Percentiles rank a stretch among this genome's conserved stretches.
phyloP scores from a whole-genome alignment of 2,329 filamentous ascomycete species.

The Beauveria pseudobassiana region DNA sequence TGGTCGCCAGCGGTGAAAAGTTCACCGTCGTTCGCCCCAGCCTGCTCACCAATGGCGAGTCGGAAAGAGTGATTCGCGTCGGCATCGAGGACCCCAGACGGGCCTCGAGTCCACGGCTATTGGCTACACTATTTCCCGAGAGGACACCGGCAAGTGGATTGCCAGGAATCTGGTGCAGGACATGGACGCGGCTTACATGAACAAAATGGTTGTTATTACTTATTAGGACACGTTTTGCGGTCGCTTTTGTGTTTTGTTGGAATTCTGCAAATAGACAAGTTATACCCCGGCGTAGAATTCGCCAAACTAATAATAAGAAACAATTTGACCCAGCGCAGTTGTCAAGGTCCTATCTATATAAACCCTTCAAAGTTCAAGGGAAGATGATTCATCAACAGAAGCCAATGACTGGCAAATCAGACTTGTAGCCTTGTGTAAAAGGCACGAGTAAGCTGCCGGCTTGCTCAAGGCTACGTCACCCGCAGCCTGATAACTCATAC shows the following conservation, averaged over 20 bases:
- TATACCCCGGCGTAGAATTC: neutral
- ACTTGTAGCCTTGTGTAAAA: neutral
- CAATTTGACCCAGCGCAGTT: too few relatives aligned
- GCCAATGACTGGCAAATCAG: neutral
- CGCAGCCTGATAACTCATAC: too few relatives aligned
- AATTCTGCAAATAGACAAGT: neutral
- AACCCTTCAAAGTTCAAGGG: too few relatives aligned
- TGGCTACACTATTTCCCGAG: constrained; percentile 40
- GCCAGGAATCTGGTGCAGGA: constrained; percentile 30
- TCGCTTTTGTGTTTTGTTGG: neutral
- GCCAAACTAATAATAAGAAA: neutral
- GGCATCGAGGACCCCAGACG: constrained; percentile 31
- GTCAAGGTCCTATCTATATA: too few relatives aligned
- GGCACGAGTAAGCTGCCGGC: neutral
- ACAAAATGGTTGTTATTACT: constrained; percentile 31
- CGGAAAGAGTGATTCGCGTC: constrained; percentile 23
- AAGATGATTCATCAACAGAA: too few relatives aligned
- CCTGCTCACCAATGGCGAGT: constrained; percentile 26
- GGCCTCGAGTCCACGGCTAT: constrained; percentile 28
- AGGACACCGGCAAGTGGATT: constrained; percentile 41
- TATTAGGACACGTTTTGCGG: constrained; percentile 17
- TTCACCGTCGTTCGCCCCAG: constrained; percentile 32
- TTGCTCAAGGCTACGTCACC: too few relatives aligned
- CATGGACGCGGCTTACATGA: constrained; percentile 19
- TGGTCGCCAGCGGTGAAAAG: constrained; percentile 22